Conservation (phyloP, 129 eudicot species). For the Artemisia tridentata region DNA sequence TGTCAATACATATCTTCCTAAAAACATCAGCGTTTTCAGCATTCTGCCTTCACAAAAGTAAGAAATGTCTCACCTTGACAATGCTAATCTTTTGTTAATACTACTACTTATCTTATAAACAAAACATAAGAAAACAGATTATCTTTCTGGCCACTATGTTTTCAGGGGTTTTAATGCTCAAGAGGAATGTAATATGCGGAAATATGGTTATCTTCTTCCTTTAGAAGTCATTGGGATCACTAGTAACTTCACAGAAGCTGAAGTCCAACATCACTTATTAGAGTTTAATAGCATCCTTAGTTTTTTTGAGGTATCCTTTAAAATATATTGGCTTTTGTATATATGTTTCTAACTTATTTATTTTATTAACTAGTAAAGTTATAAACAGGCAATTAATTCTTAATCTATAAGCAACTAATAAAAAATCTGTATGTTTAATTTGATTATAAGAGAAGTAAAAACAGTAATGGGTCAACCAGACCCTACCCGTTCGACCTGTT, state of each 20-base stretch:
- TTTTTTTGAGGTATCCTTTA: conserved; percentile 63
- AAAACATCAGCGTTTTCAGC: conserved; percentile 75
- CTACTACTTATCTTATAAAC: too few relatives aligned
- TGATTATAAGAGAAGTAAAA: too few relatives aligned
- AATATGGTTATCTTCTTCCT: conserved; percentile 90
- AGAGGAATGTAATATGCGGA: conserved; percentile 82
- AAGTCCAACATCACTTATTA: conserved; percentile 63
- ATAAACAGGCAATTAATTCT: too few relatives aligned
- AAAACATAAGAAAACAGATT: too few relatives aligned
- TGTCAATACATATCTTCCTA: conserved; percentile 72
- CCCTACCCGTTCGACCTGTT: too few relatives aligned
- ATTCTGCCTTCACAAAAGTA: conserved; percentile 86
- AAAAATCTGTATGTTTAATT: too few relatives aligned
- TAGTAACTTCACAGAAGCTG: conserved; percentile 46
- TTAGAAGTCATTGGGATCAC: conserved; percentile 80
- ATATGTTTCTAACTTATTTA: too few relatives aligned
- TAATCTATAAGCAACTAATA: too few relatives aligned
- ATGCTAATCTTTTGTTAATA: too few relatives aligned
- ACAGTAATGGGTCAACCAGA: too few relatives aligned
- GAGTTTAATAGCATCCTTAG: conserved; percentile 63
- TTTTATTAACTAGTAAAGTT: too few relatives aligned
- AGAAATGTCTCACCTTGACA: conserved; percentile 18
- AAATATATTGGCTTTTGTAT: too few relatives aligned
- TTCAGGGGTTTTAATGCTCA: conserved; percentile 92
- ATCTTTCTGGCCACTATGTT: conserved; percentile 14